Base-by-base conservation (phyloP, 495 filamentous ascomycete genomes). In the Niebla homalea region DNA sequence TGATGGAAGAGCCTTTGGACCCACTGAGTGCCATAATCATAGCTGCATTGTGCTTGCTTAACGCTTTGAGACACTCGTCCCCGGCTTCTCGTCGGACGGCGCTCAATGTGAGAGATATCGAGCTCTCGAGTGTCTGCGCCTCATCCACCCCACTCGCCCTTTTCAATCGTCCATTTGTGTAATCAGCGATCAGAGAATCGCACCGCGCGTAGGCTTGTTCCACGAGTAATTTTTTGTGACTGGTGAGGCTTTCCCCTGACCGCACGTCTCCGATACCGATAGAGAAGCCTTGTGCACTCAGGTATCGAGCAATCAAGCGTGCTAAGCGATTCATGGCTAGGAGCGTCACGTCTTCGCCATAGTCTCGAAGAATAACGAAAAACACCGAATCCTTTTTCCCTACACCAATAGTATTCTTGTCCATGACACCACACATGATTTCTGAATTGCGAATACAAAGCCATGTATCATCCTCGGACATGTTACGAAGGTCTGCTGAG, bases 381-480 rank as follows among this genome's bases (percentile, higher is more conserved):
- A 97, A 98, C 10, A 98, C 78, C 3, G 87, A 94, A 62, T 94
- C 89, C 63, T 98, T 98, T 70, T 97, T 97, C 59, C 92, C 92
- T 12, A 83, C 86, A 55, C 92, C 92, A 38, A 98, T 84, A 0
- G 88, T 94, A 2, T 85, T 81, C 62, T 98, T 98, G 67, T 98
- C 92, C 89, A 98, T 94, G 35, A 87, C 79, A 57, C 92, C 92
- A 60, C 92, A 96, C 88, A 98, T 96, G 52, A 98, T 80, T 63
- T 96, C 92, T 0, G 89, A 95, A 58, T 97, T 96, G 37, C 92
- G 84, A 56, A 98, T 81, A 15, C 94, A 85, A 22, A 98, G 71
- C 77, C 83, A 96, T 6, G 77, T 75, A 65, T 98, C 92, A 55
- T 94, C 84, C 4, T 75, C 73, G 57, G 85, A 80, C 67, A 97